Evolutionary conservation across 2,329 filamentous ascomycete species (phyloP), one percentile per base, ranked within the genome.

Genomic region (Ascochyta koolunga): DNA sequence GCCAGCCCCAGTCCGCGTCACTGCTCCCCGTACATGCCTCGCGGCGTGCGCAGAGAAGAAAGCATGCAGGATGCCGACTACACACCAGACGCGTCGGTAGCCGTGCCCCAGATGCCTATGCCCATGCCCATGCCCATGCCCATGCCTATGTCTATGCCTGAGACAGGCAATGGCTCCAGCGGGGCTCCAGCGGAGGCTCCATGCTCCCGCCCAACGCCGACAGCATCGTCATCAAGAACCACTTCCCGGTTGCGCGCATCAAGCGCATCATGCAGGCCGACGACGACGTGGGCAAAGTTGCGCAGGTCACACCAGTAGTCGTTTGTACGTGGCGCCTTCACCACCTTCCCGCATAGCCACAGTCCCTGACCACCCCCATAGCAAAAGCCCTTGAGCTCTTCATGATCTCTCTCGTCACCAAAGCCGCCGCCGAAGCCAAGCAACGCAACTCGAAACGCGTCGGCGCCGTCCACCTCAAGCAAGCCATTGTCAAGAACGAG

Each of bases 201-300:
- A 68, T 36, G 69, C 74, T 40, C 70, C 72, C 46, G 4, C 56
- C 62, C 15, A 64, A 59, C 48, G 62, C 64, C 19, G 76, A 86
- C 78, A 74, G 84, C 75, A 78, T 96, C 78, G 76, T 91, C 37
- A 91, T 99, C 66, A 90, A 86, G 76, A 98, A 93, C 29, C 97
- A 97, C 69, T 99, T 99, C 69, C 95, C 95, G 1, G 96, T 96
- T 27, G 95, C 95, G 13, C 85, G 95, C 58, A 99, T 99, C 80
- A 99, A 99, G 82, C 87, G 95, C 45, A 98, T 99, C 69, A 98
- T 99, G 95, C 95, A 99, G 78, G 93, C 93, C 10, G 95, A 99
- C 70, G 95, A 99, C 71, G 95, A 99, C 73, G 93, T 99, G 0
- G 95, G 95, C 58, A 99, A 99, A 78, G 95, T 99, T 9, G 93